phyloP scores from a whole-genome alignment of 2,329 filamentous ascomycete species.

The Alternaria panax region DNA sequence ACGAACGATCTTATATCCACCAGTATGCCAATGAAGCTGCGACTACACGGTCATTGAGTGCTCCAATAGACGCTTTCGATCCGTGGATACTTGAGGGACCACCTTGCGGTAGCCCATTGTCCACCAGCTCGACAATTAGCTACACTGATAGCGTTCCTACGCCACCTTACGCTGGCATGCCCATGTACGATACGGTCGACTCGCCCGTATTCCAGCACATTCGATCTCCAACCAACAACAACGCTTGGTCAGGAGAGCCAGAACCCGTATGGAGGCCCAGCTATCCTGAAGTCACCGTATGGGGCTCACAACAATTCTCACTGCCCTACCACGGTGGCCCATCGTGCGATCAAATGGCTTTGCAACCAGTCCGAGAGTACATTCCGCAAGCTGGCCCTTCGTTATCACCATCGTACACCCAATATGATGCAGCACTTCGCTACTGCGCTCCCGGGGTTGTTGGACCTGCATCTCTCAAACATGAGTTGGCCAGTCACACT shows the following conservation, averaged over 20 bases:
- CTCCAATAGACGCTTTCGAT: slow-evolving; percentile 15
- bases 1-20: slow-evolving; percentile 8
- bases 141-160: slow-evolving; percentile 22
- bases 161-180: slow-evolving; percentile 9
- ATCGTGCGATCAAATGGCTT: background rate
- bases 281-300: slow-evolving; percentile 4
- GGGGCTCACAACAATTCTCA: slow-evolving; percentile 6
- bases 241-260: background rate
- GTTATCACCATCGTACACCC: background rate
- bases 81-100: slow-evolving; percentile 23
- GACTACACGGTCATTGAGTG: slow-evolving; percentile 5
- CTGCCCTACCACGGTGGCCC: background rate
- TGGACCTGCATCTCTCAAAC: background rate
- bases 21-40: slow-evolving; percentile 4
- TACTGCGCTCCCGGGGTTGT: background rate
- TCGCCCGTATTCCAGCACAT: background rate
- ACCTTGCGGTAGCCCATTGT: slow-evolving; percentile 18
- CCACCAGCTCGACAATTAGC: slow-evolving; percentile 20
- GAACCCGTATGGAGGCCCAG: slow-evolving; percentile 5
- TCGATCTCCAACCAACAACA: background rate
- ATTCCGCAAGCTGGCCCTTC: background rate
- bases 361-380: background rate
- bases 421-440: background rate
- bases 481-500: background rate
- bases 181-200: slow-evolving; percentile 2